These are phyloP conservation scores for Logfia minima DNA, from an alignment of 129 eudicot genomes.

Conservation along the genomic window DNA sequence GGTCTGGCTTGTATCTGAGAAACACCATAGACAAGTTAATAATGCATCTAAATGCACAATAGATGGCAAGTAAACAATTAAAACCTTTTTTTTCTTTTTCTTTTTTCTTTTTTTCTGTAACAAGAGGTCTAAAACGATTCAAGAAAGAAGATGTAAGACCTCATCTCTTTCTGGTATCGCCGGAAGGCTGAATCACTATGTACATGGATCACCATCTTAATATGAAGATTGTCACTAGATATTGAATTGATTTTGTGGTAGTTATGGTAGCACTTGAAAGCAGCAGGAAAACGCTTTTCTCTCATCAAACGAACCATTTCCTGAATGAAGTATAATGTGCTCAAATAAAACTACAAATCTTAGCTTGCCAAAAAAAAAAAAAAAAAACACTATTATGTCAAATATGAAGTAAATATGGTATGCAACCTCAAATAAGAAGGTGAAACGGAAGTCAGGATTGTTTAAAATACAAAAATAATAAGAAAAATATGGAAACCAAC, in stretches of 20 bases:
- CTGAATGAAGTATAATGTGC: conserved; percentile 38
- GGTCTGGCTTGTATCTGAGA: conserved; percentile 68
- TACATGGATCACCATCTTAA: conserved; percentile 96
- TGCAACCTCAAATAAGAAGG: neutral
- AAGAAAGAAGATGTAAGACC: conserved; percentile 36
- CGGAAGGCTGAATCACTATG: conserved; percentile 76
- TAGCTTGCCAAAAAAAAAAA: neutral
- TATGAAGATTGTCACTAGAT: conserved; percentile 61
- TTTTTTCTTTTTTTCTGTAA: neutral
- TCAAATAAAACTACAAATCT: neutral
- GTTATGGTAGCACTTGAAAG: conserved; percentile 84
- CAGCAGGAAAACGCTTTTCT: conserved; percentile 78
- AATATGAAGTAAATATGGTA: neutral
- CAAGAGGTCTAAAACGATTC: conserved; percentile 2
- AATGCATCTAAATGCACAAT: neutral
- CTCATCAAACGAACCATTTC: conserved; percentile 87
- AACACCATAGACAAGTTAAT: conserved; percentile 23
- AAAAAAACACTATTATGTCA: neutral
- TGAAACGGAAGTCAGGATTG: neutral
- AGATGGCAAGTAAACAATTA: conserved; percentile 1
- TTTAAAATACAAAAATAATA: neutral
- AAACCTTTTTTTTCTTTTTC: neutral
- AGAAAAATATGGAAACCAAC: conserved; percentile 3
- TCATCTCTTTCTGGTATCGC: conserved; percentile 94
- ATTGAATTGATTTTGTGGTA: conserved; percentile 57